A percentile compares a stretch with the other conserved stretches of the same genome.
These are phyloP conservation scores for Scedosporium boydii DNA, from an alignment of 2,329 filamentous ascomycete genomes.

Conservation along the genomic window DNA sequence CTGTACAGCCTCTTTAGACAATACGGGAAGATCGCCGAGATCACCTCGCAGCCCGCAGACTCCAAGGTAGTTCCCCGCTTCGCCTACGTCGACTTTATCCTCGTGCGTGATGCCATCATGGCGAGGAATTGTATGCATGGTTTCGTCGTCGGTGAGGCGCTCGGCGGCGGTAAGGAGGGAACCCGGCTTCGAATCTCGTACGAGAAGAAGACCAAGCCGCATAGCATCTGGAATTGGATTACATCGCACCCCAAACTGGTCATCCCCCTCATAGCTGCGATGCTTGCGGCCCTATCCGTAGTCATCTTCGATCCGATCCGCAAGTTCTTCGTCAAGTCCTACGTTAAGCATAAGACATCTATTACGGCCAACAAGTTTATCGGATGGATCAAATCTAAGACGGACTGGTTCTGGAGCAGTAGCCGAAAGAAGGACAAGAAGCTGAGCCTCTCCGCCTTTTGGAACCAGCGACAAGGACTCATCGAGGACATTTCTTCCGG, in stretches of 20 bases:
- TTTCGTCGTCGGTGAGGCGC: slow-evolving; percentile 56
- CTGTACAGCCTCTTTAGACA: slow-evolving; percentile 79
- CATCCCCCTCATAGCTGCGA: slow-evolving; percentile 70
- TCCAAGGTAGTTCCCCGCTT: slow-evolving; percentile 77
- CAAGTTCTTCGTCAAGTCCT: slow-evolving; percentile 82
- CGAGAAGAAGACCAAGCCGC: slow-evolving; percentile 64
- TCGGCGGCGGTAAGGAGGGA: slow-evolving; percentile 65
- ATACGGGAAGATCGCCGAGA: slow-evolving; percentile 86
- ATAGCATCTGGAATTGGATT: slow-evolving; percentile 82
- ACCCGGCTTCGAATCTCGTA: slow-evolving; percentile 78
- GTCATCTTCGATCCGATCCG: slow-evolving; percentile 90
- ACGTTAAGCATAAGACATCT: slow-evolving; percentile 70
- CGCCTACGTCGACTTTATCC: slow-evolving; percentile 68
- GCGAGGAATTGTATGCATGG: slow-evolving; percentile 91
- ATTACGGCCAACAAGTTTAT: slow-evolving; percentile 65
- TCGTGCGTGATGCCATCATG: slow-evolving; percentile 69
- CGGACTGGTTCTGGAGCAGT: slow-evolving; percentile 50
- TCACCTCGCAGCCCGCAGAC: slow-evolving; percentile 70
- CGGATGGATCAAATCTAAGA: slow-evolving; percentile 60
- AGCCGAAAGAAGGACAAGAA: slow-evolving; percentile 48
- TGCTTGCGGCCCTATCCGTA: slow-evolving; percentile 75
- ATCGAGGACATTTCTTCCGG: slow-evolving; percentile 77
- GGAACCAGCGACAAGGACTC: slow-evolving; percentile 74
- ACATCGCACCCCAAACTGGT: slow-evolving; percentile 79
- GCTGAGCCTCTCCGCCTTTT: slow-evolving; percentile 68